Conservation (phyloP, 345 rosid species). For the Eucalyptus victrix region DNA sequence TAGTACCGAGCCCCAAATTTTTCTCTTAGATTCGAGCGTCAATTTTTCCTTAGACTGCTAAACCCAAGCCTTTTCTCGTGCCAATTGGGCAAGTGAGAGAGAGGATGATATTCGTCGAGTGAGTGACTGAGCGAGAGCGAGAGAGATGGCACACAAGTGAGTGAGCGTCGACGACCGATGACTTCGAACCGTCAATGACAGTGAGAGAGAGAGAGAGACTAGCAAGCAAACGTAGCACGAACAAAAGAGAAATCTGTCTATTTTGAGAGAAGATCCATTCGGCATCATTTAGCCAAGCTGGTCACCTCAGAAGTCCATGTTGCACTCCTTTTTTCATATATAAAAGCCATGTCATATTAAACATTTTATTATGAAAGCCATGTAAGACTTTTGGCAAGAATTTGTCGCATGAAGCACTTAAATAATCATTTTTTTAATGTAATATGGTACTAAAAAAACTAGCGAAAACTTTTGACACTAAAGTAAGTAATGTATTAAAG, state of each 20-base stretch:
- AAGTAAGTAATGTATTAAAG: accelerated
- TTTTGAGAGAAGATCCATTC: background rate
- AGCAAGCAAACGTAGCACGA: background rate
- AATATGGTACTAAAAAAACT: too few species aligned
- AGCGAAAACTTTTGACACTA: too few species aligned
- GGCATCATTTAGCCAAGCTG: background rate
- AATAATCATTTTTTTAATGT: too few species aligned
- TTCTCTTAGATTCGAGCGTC: too few species aligned
- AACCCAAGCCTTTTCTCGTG: background rate
- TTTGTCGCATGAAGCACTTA: too few species aligned
- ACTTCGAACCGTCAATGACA: background rate
- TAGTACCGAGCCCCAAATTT: too few species aligned
- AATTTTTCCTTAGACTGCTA: background rate
- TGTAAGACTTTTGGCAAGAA: background rate
- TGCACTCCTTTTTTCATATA: background rate
- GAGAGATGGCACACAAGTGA: background rate
- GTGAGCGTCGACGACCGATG: background rate
- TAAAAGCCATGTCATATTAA: background rate
- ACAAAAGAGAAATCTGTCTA: background rate
- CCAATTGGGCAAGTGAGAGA: background rate
- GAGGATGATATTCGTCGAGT: background rate
- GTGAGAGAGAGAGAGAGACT: background rate
- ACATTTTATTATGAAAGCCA: background rate
- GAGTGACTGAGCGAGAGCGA: background rate
- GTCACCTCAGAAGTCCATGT: background rate